Evolutionary conservation across 768 basidiomycete genomes (phyloP).

Genomic region (Pulveroboletus frians): DNA sequence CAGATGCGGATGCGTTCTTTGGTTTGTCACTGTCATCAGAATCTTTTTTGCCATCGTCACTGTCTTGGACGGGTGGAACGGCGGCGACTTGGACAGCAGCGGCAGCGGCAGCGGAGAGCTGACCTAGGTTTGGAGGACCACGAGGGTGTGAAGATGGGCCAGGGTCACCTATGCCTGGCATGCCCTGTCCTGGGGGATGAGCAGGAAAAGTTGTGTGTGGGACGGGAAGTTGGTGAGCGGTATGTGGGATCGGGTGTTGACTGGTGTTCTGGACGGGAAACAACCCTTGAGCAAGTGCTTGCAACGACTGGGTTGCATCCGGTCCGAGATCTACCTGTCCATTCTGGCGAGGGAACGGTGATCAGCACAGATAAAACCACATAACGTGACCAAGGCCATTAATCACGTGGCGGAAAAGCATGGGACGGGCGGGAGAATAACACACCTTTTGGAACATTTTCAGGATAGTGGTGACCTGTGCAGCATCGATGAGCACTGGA

Average conservation of each 20-base stretch:
- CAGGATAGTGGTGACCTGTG: conserved; percentile 56
- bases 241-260: conserved; percentile 30
- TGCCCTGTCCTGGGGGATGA: conserved; percentile 30
- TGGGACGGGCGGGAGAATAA: conserved; percentile 10
- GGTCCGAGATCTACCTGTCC: conserved; percentile 52
- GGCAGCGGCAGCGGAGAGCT: conserved; percentile 42
- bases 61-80: conserved; percentile 14
- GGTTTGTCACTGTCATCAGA: conserved; percentile 26
- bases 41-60: conserved; percentile 24
- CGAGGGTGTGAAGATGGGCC: conserved; percentile 71
- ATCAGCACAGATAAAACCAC: conserved; percentile 6
- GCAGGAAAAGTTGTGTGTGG: conserved; percentile 35
- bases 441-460: conserved; percentile 56
- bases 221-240: conserved; percentile 24
- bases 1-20: conserved; percentile 23
- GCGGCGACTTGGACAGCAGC: conserved; percentile 40
- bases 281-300: conserved; percentile 46
- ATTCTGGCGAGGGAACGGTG: conserved; percentile 28
- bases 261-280: conserved; percentile 26
- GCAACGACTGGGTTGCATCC: conserved; percentile 56
- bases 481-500: conserved; percentile 37
- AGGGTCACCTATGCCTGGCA: conserved; percentile 57
- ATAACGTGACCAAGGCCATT: conserved; percentile 20
- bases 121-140: conserved; percentile 60
- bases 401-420: conserved; percentile 21